Base-by-base conservation (phyloP, 2,329 filamentous ascomycete species). In the Calonectria fujianensis region DNA sequence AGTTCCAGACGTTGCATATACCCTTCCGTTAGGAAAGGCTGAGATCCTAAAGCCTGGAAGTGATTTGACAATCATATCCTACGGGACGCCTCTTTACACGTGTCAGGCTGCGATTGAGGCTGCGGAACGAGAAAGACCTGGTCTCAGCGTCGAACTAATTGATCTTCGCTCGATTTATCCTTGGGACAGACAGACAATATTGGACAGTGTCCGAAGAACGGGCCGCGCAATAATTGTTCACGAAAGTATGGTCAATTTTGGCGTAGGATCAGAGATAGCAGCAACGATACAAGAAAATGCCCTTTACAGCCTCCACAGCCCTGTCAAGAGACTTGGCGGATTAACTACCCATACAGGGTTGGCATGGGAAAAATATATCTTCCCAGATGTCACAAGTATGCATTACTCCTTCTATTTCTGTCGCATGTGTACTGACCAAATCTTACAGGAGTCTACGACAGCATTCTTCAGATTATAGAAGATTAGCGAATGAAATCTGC, bases 161-260 rank as follows among this genome's bases (percentile, higher is more conserved):
- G 96, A 98, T 82, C 86, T 98, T 72, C 89, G 96, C 70, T 97
- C 95, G 0, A 90, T 98, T 65, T 98, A 97, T 81, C 96, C 96
- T 0, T 98, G 96, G 96, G 96, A 98, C 83, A 91, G 94, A 80
- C 89, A 93, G 82, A 94, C 94, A 0, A 90, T 98, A 2, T 88
- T 97, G 72, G 87, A 93, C 57, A 98, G 95, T 76, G 95, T 97
- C 13, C 91, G 90, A 80, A 97, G 96, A 88, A 98, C 96, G 0
- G 95, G 96, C 0, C 87, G 94, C 73, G 95, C 94, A 35, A 90
- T 98, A 52, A 93, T 98, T 1, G 96, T 98, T 8, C 96, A 98
- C 83, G 96, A 98, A 86, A 93, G 95, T 73, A 97, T 97, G 94
- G 90, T 96, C 77, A 98, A 97, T 81, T 94, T 94, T 13, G 95